Evolutionary conservation across 1,284 basidiomycete genomes (phyloP), one percentile per base, ranked within the genome.

Genomic region (Ganoderma meredithae): DNA sequence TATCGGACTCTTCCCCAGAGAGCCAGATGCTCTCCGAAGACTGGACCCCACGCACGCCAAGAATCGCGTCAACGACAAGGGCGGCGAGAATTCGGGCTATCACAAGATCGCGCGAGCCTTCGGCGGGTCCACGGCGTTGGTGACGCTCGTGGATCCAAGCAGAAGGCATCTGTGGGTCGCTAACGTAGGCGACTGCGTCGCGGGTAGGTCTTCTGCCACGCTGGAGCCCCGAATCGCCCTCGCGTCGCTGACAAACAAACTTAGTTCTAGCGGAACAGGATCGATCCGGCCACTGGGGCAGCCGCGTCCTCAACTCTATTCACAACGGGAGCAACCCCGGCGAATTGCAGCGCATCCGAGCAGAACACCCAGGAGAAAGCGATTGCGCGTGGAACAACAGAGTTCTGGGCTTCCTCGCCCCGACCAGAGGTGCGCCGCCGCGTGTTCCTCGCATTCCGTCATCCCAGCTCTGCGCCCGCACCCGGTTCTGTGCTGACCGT

Each of bases 171-270:
- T 92, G 13, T 91, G 90, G 90, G 80, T 90, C 47, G 86, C 85
- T n/a, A 90, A 88, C 76, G 79, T 92, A 41, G 90, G 90, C 17
- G 86, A 91, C 76, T 88, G 88, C 72, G 84, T 85, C 74, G 89
- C 90, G 78, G 86, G 90, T 89, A 73, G 59, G 80, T 74, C 31
- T 43, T 36, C 13, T 58, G 6, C 43, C 67, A 39, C 61, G 43
- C 59, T 52, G 52, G 40, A 47, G 44, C 62, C 56, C 68, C 31
- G 43, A 40, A 63, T 58, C 53, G 56, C 49, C 43, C 47, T 55
- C 49, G 44, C 40, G 53, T 25, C 47, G 68, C 68, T 70, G 68
- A 70, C 62, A 52, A 55, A 61, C 39, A 61, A n/a, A 43, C 56
- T 40, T 67, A 75, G 75, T 88, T 33, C 82, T 90, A 31, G 88